Evolutionary conservation across 2,329 filamentous ascomycete genomes (phyloP).

Genomic region (Monilinia vaccinii-corymbosi): DNA sequence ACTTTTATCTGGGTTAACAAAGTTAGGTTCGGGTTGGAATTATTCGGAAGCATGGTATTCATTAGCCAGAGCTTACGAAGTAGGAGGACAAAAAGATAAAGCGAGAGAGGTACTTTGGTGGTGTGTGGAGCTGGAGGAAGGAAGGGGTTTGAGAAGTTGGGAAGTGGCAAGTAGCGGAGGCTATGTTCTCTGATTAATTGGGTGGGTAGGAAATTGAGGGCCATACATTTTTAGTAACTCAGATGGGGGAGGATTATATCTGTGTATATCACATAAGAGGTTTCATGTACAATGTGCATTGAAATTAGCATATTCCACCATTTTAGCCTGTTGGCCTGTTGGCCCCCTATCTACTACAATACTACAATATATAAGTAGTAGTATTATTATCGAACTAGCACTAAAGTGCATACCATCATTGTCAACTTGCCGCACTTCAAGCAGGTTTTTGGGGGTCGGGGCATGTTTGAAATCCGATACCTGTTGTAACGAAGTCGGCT

Average conservation of each 20-base stretch:
- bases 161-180: conserved; percentile 54
- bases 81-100: conserved; percentile 75
- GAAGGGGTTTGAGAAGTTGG: conserved; percentile 72
- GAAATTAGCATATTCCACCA: neutral
- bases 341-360: no score
- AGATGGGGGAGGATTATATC: no score
- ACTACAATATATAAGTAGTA: no score
- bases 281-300: neutral
- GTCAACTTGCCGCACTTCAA: no score
- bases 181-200: conserved; percentile 22
- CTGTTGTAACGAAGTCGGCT: no score
- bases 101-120: conserved; percentile 93
- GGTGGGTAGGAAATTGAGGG: neutral
- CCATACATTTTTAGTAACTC: neutral
- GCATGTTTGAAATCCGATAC: no score
- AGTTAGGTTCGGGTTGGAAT: conserved; percentile 82
- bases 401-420: no score
- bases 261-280: neutral
- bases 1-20: conserved; percentile 73
- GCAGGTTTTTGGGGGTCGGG: no score
- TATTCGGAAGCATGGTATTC: conserved; percentile 88
- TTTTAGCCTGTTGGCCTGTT: neutral
- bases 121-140: conserved; percentile 92
- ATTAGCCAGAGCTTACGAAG: conserved; percentile 78
- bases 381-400: no score